A percentile compares a stretch with the other conserved stretches of the same genome.
Conservation (phyloP, 2,329 filamentous ascomycete species). For the Daldinia sp. region DNA sequence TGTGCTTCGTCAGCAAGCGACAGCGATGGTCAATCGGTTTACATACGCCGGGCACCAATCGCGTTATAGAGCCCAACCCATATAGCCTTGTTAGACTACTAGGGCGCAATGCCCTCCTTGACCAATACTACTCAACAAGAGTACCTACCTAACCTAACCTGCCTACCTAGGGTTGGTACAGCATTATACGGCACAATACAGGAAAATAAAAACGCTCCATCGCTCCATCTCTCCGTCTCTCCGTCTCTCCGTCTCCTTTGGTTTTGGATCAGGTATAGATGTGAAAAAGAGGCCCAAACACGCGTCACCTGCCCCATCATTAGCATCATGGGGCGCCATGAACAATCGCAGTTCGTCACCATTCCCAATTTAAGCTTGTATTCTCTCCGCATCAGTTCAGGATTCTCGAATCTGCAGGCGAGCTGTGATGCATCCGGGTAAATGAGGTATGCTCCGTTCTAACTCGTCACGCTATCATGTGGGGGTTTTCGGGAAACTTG, state of each 20-base stretch:
- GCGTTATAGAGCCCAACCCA: neutral
- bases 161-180: neutral
- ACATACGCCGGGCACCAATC: constrained; percentile 7
- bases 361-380: neutral
- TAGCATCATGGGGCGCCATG: constrained; percentile 6
- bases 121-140: constrained; percentile 17
- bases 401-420: constrained; percentile 16
- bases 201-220: neutral
- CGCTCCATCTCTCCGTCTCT: neutral
- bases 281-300: constrained; percentile 16
- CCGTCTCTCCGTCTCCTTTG: neutral
- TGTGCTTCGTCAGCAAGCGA: constrained; percentile 20
- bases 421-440: constrained; percentile 29
- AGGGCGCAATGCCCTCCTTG: constrained; percentile 13
- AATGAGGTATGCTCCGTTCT: constrained; percentile 15
- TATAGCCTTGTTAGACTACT: constrained; percentile 1
- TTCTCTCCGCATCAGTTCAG: neutral
- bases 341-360: constrained; percentile 9
- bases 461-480: constrained; percentile 15
- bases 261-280: constrained; percentile 1
- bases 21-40: constrained; percentile 4
- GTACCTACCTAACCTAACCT: neutral
- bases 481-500: constrained; percentile 17
- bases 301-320: constrained; percentile 8
- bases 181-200: neutral